Evolutionary conservation across 2,329 filamentous ascomycete genomes (phyloP).

Genomic region (Domatiomyces globalis): DNA sequence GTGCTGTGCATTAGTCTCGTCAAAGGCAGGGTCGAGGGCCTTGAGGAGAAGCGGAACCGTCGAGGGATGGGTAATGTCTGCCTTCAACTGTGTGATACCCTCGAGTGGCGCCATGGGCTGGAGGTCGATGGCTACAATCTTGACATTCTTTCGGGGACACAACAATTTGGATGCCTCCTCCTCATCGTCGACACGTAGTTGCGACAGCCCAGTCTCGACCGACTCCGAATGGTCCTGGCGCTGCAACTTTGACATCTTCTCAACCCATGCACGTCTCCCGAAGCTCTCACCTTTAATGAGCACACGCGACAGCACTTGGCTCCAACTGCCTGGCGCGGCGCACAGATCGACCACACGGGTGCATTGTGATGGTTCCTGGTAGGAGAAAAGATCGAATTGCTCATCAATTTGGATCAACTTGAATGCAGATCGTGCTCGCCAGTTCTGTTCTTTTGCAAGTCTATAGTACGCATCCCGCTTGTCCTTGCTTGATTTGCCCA

Average conservation of each 20-base stretch:
- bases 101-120: slow-evolving; percentile 91
- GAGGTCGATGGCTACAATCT: slow-evolving; percentile 89
- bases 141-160: slow-evolving; percentile 55
- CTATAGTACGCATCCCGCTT: slow-evolving; percentile 97
- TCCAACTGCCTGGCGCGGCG: slow-evolving; percentile 93
- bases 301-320: slow-evolving; percentile 84
- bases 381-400: slow-evolving; percentile 87
- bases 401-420: slow-evolving; percentile 91
- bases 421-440: slow-evolving; percentile 90
- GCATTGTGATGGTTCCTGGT: slow-evolving; percentile 48
- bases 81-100: slow-evolving; percentile 80
- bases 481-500: slow-evolving; percentile 98
- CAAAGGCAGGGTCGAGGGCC: slow-evolving; percentile 59
- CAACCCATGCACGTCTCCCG: slow-evolving; percentile 71
- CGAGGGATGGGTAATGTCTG: slow-evolving; percentile 93
- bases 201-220: background rate
- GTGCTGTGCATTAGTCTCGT: slow-evolving; percentile 35
- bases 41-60: slow-evolving; percentile 80
- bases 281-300: slow-evolving; percentile 89
- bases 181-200: slow-evolving; percentile 15
- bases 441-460: slow-evolving; percentile 96
- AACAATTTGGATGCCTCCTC: slow-evolving; percentile 16
- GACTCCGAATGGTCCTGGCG: slow-evolving; percentile 36
- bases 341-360: slow-evolving; percentile 91
- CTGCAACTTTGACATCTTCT: slow-evolving; percentile 54